These are phyloP conservation scores for Petrea volubilis DNA, from an alignment of 257 asterid species.

Conservation along the genomic window DNA sequence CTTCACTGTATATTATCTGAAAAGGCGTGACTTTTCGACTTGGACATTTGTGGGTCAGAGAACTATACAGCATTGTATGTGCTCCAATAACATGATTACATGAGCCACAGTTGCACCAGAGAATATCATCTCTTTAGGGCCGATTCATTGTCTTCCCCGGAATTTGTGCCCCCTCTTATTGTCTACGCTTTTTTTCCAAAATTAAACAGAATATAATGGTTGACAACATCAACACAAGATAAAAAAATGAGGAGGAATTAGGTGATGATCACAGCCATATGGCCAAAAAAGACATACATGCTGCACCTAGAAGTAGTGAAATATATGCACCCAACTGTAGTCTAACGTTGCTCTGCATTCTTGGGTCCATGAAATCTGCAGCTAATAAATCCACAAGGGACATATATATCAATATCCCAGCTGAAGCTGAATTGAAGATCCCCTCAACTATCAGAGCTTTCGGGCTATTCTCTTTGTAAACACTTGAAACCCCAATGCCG, in stretches of 20 bases:
- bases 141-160: background rate
- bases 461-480: conserved; percentile 45
- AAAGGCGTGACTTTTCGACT: background rate
- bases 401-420: conserved; percentile 64
- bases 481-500: conserved; percentile 56
- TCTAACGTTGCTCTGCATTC: conserved; percentile 53
- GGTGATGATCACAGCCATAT: conserved; percentile 45
- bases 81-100: background rate
- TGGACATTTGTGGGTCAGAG: background rate
- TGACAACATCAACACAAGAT: background rate
- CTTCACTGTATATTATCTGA: background rate
- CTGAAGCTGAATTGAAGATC: conserved; percentile 51
- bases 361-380: conserved; percentile 62
- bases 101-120: conserved; percentile 4
- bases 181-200: too few relatives aligned
- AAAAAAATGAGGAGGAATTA: background rate
- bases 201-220: background rate
- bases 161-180: background rate
- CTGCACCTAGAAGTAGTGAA: conserved; percentile 61
- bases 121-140: conserved; percentile 12
- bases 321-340: conserved; percentile 56
- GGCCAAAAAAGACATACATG: conserved; percentile 62
- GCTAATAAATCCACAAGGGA: conserved; percentile 64
- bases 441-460: conserved; percentile 48
- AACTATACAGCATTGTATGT: background rate